Percentiles rank a stretch among this genome's conserved stretches.
Evolutionary conservation across 2,329 filamentous ascomycete genomes (phyloP).

Genomic region (Cordyceps cicadae): DNA sequence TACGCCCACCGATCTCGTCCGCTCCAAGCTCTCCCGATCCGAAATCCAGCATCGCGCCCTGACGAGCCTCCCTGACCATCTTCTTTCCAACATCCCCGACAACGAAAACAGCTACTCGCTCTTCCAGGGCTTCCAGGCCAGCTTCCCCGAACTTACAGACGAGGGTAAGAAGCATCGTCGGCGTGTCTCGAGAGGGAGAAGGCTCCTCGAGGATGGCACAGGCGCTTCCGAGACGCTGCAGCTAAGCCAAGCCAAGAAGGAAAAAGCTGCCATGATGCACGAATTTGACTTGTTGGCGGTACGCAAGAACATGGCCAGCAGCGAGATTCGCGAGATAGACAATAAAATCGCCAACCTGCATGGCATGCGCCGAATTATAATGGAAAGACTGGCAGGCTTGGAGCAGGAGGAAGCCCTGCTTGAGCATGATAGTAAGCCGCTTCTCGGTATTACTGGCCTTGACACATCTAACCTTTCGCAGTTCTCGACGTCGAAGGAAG

Average conservation of each 20-base stretch:
- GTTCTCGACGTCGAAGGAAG: slow-evolving; percentile 55
- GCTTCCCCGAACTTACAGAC: slow-evolving; percentile 63
- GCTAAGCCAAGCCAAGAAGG: slow-evolving; percentile 67
- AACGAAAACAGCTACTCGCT: slow-evolving; percentile 80
- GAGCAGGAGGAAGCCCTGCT: slow-evolving; percentile 87
- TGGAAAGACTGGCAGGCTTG: slow-evolving; percentile 75
- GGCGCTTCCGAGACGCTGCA: slow-evolving; percentile 47
- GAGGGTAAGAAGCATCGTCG: slow-evolving; percentile 63
- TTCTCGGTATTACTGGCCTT: not conserved
- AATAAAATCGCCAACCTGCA: slow-evolving; percentile 91
- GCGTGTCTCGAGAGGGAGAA: slow-evolving; percentile 65
- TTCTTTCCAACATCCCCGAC: slow-evolving; percentile 83
- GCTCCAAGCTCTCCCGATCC: slow-evolving; percentile 77
- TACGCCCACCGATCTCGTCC: slow-evolving; percentile 86
- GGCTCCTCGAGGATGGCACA: slow-evolving; percentile 60
- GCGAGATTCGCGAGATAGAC: slow-evolving; percentile 93
- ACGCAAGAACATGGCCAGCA: slow-evolving; percentile 94
- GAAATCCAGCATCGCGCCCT: slow-evolving; percentile 94
- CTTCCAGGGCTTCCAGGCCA: slow-evolving; percentile 94
- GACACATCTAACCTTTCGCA: slow-evolving; percentile 29
- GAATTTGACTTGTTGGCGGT: slow-evolving; percentile 84
- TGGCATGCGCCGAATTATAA: slow-evolving; percentile 83
- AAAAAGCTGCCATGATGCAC: slow-evolving; percentile 72
- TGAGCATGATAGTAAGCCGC: slow-evolving; percentile 71
- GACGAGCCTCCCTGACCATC: slow-evolving; percentile 79